Percentiles rank a stretch among this genome's conserved stretches.
Conservation (phyloP, 495 filamentous ascomycete genomes). For the Penicillium ochrochloron region DNA sequence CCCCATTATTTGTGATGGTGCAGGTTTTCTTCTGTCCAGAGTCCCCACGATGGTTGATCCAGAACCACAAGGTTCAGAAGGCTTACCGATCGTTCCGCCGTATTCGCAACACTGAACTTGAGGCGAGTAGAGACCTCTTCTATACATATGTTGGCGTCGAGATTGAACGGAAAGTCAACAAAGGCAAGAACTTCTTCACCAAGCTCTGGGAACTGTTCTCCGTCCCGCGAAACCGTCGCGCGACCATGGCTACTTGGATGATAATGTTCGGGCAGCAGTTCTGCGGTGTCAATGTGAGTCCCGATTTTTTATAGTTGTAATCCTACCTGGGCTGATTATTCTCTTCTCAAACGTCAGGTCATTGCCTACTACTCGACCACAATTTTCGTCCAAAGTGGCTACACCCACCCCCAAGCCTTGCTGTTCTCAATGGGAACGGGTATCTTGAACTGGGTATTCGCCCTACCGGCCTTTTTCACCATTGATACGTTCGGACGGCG, state of each 20-base stretch:
- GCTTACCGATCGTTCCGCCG: conserved; percentile 47
- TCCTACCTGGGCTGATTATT: not conserved
- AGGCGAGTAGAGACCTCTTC: conserved; percentile 59
- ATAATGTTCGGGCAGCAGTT: conserved; percentile 60
- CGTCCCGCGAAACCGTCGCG: conserved; percentile 57
- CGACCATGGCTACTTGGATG: conserved; percentile 55
- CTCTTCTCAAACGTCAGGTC: conserved; percentile 11
- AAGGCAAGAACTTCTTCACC: conserved; percentile 50
- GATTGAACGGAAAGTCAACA: conserved; percentile 50
- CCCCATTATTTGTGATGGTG: conserved; percentile 47
- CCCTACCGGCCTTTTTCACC: conserved; percentile 69
- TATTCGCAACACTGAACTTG: conserved; percentile 41
- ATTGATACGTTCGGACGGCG: conserved; percentile 70
- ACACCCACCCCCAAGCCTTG: conserved; percentile 50
- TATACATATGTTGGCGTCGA: conserved; percentile 55
- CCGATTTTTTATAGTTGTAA: not conserved
- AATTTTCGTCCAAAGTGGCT: conserved; percentile 58
- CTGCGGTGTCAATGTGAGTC: conserved; percentile 51
- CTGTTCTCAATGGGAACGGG: conserved; percentile 67
- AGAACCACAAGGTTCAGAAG: conserved; percentile 52
- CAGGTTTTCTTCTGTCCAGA: conserved; percentile 68
- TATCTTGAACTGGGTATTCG: conserved; percentile 67
- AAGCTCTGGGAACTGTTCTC: conserved; percentile 59
- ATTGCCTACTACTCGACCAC: conserved; percentile 60
- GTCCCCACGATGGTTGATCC: conserved; percentile 70